A percentile compares a stretch with the other conserved stretches of the same genome.
Evolutionary conservation across 352 stramenopile genomes (phyloP).

Genomic region (Phytophthora vignae): DNA sequence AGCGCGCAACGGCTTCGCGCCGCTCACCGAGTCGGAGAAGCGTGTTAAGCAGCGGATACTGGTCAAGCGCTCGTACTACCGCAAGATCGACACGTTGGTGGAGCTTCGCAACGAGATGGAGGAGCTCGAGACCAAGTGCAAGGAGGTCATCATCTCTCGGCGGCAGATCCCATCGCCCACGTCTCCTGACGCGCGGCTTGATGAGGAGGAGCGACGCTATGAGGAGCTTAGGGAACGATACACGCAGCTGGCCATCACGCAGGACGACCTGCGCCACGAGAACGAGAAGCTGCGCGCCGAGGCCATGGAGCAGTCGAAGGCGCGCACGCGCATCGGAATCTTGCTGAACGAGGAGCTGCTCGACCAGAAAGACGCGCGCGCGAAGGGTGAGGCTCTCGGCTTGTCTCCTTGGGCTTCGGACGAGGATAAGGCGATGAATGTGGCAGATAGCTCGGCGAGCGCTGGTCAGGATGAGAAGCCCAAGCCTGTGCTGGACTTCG

Average conservation of each 20-base stretch:
- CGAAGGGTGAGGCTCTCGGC: conserved; percentile 23
- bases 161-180: conserved; percentile 5
- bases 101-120: conserved; percentile 58
- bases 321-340: conserved; percentile 60
- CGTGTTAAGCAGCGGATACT: conserved; percentile 73
- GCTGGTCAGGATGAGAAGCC: conserved; percentile 10
- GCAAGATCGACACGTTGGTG: conserved; percentile 77
- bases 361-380: conserved; percentile 41
- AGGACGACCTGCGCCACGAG: conserved; percentile 63
- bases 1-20: conserved; percentile 40
- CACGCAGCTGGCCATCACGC: conserved; percentile 57
- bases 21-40: conserved; percentile 64
- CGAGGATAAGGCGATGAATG: background rate
- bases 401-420: conserved; percentile 10
- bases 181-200: conserved; percentile 9
- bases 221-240: conserved; percentile 59
- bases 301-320: conserved; percentile 70
- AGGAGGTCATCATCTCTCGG: conserved; percentile 40
- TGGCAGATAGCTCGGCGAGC: background rate
- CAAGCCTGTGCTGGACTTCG: conserved; percentile 31
- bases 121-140: conserved; percentile 60
- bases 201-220: conserved; percentile 31
- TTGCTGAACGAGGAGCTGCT: conserved; percentile 62
- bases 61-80: conserved; percentile 78
- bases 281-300: conserved; percentile 60